Evolutionary conservation across 805 yeast species (phyloP).

Genomic region (Blastobotrys parvus): DNA sequence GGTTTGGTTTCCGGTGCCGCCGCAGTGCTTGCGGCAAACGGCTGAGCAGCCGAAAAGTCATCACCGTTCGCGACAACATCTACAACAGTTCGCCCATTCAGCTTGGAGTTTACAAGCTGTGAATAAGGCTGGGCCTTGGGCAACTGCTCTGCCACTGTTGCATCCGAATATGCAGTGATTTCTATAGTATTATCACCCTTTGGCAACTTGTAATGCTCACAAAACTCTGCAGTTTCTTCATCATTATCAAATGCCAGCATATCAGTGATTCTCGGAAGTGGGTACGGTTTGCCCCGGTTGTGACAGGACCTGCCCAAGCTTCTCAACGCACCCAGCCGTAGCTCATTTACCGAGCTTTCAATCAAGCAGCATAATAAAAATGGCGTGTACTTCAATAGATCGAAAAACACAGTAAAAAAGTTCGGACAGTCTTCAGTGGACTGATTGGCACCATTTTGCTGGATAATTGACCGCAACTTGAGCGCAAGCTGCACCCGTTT

Average conservation of each 20-base stretch:
- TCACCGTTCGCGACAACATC: conserved; percentile 17
- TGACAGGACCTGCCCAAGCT: conserved; percentile 61
- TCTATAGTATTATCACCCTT: conserved; percentile 33
- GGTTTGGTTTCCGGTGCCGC: no score
- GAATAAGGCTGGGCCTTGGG: conserved; percentile 44
- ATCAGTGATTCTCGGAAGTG: conserved; percentile 37
- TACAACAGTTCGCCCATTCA: conserved; percentile 17
- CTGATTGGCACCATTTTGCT: conserved; percentile 47
- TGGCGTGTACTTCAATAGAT: conserved; percentile 34
- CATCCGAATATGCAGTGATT: conserved; percentile 34
- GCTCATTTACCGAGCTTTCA: conserved; percentile 73
- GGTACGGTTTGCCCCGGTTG: conserved; percentile 58
- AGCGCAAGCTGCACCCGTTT: conserved; percentile 61
- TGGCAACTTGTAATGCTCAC: conserved; percentile 55
- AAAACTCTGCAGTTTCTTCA: conserved; percentile 46
- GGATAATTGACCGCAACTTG: conserved; percentile 54
- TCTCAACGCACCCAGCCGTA: conserved; percentile 64
- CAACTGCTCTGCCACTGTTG: conserved; percentile 30
- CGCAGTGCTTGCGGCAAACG: no score
- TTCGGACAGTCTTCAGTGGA: conserved; percentile 54
- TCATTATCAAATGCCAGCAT: conserved; percentile 62
- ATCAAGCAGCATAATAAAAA: conserved; percentile 56
- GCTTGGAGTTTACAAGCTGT: conserved; percentile 33
- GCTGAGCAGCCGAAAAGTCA: no score
- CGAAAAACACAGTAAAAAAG: conserved; percentile 57